Base-by-base conservation (phyloP, 306 rosid genomes). In the Sphenostylis stenocarpa region DNA sequence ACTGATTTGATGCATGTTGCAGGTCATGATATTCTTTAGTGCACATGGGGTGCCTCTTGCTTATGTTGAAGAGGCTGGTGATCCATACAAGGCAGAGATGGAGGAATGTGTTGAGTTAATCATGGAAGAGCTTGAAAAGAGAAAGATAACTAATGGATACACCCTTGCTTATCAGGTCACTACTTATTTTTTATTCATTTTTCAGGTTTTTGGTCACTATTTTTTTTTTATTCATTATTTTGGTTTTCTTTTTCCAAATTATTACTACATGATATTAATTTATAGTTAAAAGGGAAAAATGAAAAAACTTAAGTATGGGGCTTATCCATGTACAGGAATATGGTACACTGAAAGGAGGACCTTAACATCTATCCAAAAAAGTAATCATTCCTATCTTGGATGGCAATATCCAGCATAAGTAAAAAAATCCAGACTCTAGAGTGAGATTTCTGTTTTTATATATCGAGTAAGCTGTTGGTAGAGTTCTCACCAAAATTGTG, bases 1-100 rank as follows among this genome's bases (percentile, higher is more conserved):
- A 47, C 70, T 62, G 77, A 84, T 77, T 70, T 63, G 82, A 84
- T 79, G 68, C 79, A 20, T 31, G 13, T 81, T 62, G 65, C 76
- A 90, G 94, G 91, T 86, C 26, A 86, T 90, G 88, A 80, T 90
- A 83, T 92, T 92, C 85, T 92, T 92, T 83, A 92, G 97, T 57
- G 96, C 97, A 2, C 97, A 92, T 51, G 96, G 97, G 21, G 96
- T 92, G 21, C 97, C 97, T 4, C 90, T 92, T 84, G 97, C 97
- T 56, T 92, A 92, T 73, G 97, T 92, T 63, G 97, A 92, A 84
- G 96, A 90, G 81, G 97, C 96, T 12, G 97, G 97, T 31, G 96
- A 92, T 83, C 97, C 97, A 24, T 92, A 92, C 86, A 92, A 92
- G 85, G 91, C 96, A 45, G 97, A 92, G 86, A 92, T 92, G 97